These are phyloP conservation scores for Globisporangium irregulare DNA, from an alignment of 352 stramenopile genomes.

Conservation along the genomic window DNA sequence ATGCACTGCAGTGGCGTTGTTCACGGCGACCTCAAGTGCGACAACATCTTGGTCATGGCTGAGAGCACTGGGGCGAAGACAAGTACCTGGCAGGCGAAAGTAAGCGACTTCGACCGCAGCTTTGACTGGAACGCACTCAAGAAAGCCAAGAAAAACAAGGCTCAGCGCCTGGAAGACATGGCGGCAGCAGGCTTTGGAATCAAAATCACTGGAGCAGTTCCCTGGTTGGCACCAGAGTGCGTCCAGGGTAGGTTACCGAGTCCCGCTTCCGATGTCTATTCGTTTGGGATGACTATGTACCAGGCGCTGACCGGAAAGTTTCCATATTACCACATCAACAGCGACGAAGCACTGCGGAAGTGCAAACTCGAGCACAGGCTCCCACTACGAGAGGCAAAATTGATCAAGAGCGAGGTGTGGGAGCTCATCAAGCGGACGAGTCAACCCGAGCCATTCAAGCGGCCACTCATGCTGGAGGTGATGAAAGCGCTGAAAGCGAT, in stretches of 20 bases:
- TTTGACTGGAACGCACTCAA: slow-evolving; percentile 9
- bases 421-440: slow-evolving; percentile 4
- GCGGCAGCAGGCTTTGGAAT: neutral
- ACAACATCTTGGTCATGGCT: slow-evolving; percentile 20
- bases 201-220: slow-evolving; percentile 8
- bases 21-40: slow-evolving; percentile 26
- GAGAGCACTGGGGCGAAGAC: neutral
- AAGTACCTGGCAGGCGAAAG: slow-evolving; percentile 4
- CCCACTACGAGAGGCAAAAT: neutral
- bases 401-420: neutral
- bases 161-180: neutral
- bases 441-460: neutral
- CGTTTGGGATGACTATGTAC: slow-evolving; percentile 23
- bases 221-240: slow-evolving; percentile 19
- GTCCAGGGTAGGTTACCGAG: slow-evolving; percentile 17
- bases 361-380: slow-evolving; percentile 4
- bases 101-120: slow-evolving; percentile 23
- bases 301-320: slow-evolving; percentile 14
- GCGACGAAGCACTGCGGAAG: neutral
- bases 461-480: neutral
- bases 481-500: slow-evolving; percentile 7
- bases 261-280: slow-evolving; percentile 20
- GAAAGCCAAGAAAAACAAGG: slow-evolving; percentile 5
- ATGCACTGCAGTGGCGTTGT: slow-evolving; percentile 10
- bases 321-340: slow-evolving; percentile 13